Percentiles rank a stretch among this genome's conserved stretches.
phyloP scores from a whole-genome alignment of 768 basidiomycete genomes.

The Kwoniella heveanensis region DNA sequence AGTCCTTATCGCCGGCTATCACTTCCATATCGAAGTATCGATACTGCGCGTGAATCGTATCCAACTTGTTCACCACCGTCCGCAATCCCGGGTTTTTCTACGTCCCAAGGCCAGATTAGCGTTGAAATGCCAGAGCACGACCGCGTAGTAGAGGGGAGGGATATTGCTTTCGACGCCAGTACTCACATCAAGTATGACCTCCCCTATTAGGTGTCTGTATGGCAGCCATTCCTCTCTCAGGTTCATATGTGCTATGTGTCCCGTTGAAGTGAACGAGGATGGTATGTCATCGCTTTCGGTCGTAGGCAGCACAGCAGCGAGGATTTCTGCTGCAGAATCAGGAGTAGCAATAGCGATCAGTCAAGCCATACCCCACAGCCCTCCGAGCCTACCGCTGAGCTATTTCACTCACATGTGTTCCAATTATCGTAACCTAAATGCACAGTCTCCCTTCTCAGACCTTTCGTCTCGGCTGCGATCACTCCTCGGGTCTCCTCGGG shows the following conservation, averaged over 20 bases:
- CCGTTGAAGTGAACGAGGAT: slow-evolving; percentile 80
- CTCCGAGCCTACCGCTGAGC: too few relatives aligned
- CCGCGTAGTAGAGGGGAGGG: too few relatives aligned
- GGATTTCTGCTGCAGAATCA: slow-evolving; percentile 63
- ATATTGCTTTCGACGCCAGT: too few relatives aligned
- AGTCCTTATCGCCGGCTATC: slow-evolving; percentile 85
- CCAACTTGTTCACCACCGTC: slow-evolving; percentile 94
- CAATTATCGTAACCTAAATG: slow-evolving; percentile 82
- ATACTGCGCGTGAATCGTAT: slow-evolving; percentile 80
- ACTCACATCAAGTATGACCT: slow-evolving; percentile 85
- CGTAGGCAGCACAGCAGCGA: slow-evolving; percentile 78
- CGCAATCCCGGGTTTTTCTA: slow-evolving; percentile 83
- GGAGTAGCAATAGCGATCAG: background rate
- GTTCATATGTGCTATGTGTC: slow-evolving; percentile 94
- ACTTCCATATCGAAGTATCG: slow-evolving; percentile 97
- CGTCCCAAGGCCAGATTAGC: too few relatives aligned
- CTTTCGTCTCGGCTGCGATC: slow-evolving; percentile 63
- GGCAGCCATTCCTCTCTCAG: slow-evolving; percentile 86
- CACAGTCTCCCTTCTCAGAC: slow-evolving; percentile 65
- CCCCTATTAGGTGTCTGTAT: slow-evolving; percentile 86
- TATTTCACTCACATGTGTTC: slow-evolving; percentile 67
- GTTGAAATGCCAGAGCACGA: too few relatives aligned
- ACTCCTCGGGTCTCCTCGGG: slow-evolving; percentile 63
- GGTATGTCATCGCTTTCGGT: slow-evolving; percentile 77
- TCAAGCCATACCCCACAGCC: background rate